phyloP scores from a whole-genome alignment of 768 basidiomycete genomes.

The Podaxis mareebaensis region DNA sequence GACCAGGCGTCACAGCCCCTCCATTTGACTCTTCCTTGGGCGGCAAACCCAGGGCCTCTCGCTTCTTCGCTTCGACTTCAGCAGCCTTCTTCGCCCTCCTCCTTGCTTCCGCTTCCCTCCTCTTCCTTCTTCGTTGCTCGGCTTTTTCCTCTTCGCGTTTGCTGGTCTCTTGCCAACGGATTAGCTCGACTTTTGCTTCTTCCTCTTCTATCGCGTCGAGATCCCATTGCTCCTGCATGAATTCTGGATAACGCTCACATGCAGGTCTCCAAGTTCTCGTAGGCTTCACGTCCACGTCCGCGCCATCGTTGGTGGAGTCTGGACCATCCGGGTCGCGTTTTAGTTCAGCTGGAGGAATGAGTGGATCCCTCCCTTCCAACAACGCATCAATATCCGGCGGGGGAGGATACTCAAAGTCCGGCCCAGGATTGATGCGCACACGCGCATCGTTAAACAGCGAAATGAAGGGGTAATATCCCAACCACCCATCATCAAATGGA shows the following conservation, averaged over 20 bases:
- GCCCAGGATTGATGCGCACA: constrained; percentile 86
- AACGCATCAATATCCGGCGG: constrained; percentile 74
- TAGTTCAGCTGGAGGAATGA: not conserved
- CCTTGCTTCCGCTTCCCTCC: constrained; percentile 40
- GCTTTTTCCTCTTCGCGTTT: constrained; percentile 51
- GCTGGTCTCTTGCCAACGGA: constrained; percentile 36
- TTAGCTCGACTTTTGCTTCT: constrained; percentile 52
- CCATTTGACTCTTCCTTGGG: constrained; percentile 3
- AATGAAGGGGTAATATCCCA: constrained; percentile 95
- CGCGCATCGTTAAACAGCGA: constrained; percentile 91
- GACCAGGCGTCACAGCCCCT: not conserved
- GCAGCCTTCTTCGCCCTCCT: constrained; percentile 20
- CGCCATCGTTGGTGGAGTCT: constrained; percentile 3
- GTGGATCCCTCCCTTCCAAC: constrained; percentile 35
- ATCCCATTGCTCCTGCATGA: constrained; percentile 77
- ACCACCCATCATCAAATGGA: constrained; percentile 87
- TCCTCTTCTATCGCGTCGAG: constrained; percentile 79
- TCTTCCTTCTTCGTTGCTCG: constrained; percentile 48
- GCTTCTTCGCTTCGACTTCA: constrained; percentile 9
- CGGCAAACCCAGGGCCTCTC: constrained; percentile 4
- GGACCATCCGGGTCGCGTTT: constrained; percentile 12
- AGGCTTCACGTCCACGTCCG: constrained; percentile 12
- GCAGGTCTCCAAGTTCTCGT: constrained; percentile 75
- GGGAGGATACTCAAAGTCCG: constrained; percentile 79
- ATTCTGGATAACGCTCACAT: constrained; percentile 84